Percentiles rank a stretch among this genome's conserved stretches.
Evolutionary conservation across 257 asterid genomes (phyloP).

Genomic region (Echites panduratus): DNA sequence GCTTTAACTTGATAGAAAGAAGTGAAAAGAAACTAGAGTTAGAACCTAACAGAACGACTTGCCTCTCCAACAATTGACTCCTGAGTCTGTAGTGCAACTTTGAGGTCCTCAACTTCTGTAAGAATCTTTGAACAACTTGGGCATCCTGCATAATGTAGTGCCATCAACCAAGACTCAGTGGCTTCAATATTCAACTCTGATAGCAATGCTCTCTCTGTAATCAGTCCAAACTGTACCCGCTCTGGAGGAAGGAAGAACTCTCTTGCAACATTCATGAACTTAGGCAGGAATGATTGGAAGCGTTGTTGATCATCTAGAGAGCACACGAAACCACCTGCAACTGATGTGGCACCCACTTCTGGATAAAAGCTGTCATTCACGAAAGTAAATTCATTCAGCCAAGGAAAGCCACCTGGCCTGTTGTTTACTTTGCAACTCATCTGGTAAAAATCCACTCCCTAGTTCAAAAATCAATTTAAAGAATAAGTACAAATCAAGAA

Average conservation of each 20-base stretch:
- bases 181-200: conserved; percentile 50
- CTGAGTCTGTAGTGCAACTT: conserved; percentile 45
- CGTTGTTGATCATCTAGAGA: conserved; percentile 46
- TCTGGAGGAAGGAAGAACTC: conserved; percentile 82
- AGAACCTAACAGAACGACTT: conserved; percentile 30
- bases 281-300: conserved; percentile 55
- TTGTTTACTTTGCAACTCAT: conserved; percentile 47
- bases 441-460: conserved; percentile 44
- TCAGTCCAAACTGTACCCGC: conserved; percentile 57
- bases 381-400: conserved; percentile 41
- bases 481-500: conserved; percentile 16
- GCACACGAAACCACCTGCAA: conserved; percentile 44
- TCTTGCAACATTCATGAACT: conserved; percentile 50
- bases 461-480: conserved; percentile 19
- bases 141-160: conserved; percentile 61
- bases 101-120: conserved; percentile 58
- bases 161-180: conserved; percentile 55
- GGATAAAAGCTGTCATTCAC: conserved; percentile 37
- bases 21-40: conserved; percentile 15
- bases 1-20: neutral
- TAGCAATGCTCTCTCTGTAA: conserved; percentile 62
- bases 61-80: conserved; percentile 66
- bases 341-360: conserved; percentile 38
- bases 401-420: conserved; percentile 34
- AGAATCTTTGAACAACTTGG: conserved; percentile 61